Conservation (phyloP, 805 yeast species). For the Metschnikowia henanensis region DNA sequence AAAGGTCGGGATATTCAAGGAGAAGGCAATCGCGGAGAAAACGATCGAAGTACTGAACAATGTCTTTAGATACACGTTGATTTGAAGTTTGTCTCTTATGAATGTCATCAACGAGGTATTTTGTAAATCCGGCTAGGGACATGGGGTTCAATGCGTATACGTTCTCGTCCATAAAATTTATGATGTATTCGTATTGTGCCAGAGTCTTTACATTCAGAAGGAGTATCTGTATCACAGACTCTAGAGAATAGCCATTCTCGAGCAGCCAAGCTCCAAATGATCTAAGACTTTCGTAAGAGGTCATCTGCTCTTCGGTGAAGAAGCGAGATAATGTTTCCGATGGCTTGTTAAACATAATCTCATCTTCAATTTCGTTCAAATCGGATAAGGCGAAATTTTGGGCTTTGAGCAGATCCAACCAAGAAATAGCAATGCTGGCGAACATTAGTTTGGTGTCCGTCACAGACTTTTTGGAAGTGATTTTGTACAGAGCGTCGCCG, state of each 20-base stretch:
- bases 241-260: slow-evolving; percentile 6
- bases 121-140: slow-evolving; percentile 15
- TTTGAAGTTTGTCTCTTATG: slow-evolving; percentile 7
- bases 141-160: slow-evolving; percentile 13
- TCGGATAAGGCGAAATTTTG: slow-evolving; percentile 19
- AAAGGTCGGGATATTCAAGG: slow-evolving; percentile 15
- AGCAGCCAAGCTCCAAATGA: slow-evolving; percentile 5
- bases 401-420: slow-evolving; percentile 30
- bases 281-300: slow-evolving; percentile 3
- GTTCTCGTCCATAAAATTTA: slow-evolving; percentile 14
- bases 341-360: slow-evolving; percentile 13
- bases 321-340: background rate
- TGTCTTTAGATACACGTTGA: slow-evolving; percentile 6
- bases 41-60: slow-evolving; percentile 12
- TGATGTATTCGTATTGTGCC: slow-evolving; percentile 14
- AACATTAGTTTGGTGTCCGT: slow-evolving; percentile 23
- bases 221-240: slow-evolving; percentile 16
- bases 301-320: slow-evolving; percentile 4
- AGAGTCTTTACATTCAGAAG: slow-evolving; percentile 14
- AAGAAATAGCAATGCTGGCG: slow-evolving; percentile 27
- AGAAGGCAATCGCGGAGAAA: slow-evolving; percentile 10
- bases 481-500: slow-evolving; percentile 26
- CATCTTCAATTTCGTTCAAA: slow-evolving; percentile 12
- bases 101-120: slow-evolving; percentile 16
- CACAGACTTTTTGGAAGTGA: slow-evolving; percentile 19